Base-by-base conservation (phyloP, 495 filamentous ascomycete species). In the Podospora comata region DNA sequence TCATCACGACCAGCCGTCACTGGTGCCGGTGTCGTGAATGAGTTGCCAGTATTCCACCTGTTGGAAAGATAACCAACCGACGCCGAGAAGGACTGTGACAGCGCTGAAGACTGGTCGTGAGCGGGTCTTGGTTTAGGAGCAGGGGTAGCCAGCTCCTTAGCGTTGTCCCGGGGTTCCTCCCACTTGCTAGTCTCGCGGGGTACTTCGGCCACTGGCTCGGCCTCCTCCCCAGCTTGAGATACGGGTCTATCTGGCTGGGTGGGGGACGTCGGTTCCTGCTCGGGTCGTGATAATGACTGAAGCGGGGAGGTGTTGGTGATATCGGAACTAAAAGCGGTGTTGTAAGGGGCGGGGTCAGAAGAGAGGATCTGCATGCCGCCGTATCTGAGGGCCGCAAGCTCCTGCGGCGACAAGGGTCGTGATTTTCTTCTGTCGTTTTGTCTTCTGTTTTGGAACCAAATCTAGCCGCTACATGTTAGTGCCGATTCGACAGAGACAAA, bases 361-460 rank as follows among this genome's bases (percentile, higher is more conserved):
- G 79, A 77, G 63, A 81, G 74, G 39, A 87, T 83, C 68, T 84
- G 83, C 72, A 85, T 82, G 65, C 82, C 82, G 67, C 85, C 86
- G 70, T 83, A 85, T 67, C 81, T 80, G 23, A 89, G 84, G 30
- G 84, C 85, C 15, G 87, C 82, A 30, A 96, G 85, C 77, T 97
- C 92, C 73, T 96, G 88, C 26, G 91, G 89, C 32, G 92, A 85
- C 20, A 97, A 83, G 28, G 95, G 95, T 68, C 92, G 90, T 65
- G 93, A 91, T 82, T 94, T 96, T 66, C 96, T 87, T 65, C 96
- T 88, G 73, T 93, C 90, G 79, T 93, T 96, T 76, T 99, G 96
- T 68, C 96, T 87, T 76, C 94, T 89, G 73, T 99, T 99, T 76
- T 98, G 96, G 79, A 99, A 99, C 96, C 96, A 99, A 72, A 99